phyloP scores from a whole-genome alignment of 2,329 filamentous ascomycete species.

The Penicillium hordei region DNA sequence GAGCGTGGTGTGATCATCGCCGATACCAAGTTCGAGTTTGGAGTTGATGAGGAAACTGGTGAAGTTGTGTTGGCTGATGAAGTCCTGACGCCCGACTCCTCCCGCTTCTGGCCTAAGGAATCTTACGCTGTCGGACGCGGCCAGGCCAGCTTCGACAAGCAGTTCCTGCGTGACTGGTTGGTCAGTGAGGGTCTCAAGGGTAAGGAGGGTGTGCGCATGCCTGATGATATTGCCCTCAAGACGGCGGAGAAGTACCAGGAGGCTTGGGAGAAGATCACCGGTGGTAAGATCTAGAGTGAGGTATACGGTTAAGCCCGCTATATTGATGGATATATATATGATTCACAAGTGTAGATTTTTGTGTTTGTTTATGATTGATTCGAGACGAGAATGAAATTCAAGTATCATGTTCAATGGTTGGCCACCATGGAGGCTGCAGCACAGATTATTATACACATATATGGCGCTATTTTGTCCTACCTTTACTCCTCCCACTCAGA shows the following conservation, averaged over 20 bases:
- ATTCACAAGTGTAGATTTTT: background rate
- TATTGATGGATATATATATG: background rate
- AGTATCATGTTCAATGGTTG: constrained; percentile 3
- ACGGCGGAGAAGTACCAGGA: constrained; percentile 74
- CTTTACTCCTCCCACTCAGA: constrained; percentile 36
- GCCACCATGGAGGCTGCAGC: background rate
- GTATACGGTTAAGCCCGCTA: background rate
- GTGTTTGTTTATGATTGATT: constrained; percentile 11
- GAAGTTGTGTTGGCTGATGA: constrained; percentile 78
- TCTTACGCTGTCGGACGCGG: constrained; percentile 70
- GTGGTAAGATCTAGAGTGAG: constrained; percentile 41
- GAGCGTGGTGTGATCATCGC: constrained; percentile 73
- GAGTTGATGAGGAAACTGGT: constrained; percentile 62
- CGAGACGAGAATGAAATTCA: constrained; percentile 8
- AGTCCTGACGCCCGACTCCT: constrained; percentile 79
- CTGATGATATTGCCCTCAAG: constrained; percentile 66
- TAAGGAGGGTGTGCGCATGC: constrained; percentile 70
- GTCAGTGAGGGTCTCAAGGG: constrained; percentile 70
- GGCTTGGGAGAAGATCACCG: constrained; percentile 69
- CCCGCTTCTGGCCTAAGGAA: constrained; percentile 80
- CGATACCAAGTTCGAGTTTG: constrained; percentile 77
- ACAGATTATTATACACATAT: constrained; percentile 10
- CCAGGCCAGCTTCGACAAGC: constrained; percentile 88
- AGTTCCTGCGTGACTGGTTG: constrained; percentile 80
- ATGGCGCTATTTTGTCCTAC: background rate